A percentile compares a stretch with the other conserved stretches of the same genome.
Conservation (phyloP, 495 filamentous ascomycete species). For the Xylaria cubensis region DNA sequence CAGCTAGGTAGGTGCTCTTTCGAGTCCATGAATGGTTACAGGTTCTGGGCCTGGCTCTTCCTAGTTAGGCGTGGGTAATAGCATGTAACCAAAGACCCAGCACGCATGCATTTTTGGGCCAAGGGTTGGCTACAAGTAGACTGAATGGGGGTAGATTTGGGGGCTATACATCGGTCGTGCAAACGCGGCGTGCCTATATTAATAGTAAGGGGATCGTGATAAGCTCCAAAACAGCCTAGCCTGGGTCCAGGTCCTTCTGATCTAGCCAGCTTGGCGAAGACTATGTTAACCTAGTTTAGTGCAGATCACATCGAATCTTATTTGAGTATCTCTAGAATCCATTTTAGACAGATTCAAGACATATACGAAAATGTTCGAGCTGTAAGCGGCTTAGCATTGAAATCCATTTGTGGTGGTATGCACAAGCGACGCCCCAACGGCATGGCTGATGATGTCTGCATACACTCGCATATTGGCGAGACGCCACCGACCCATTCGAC, state of each 20-base stretch:
- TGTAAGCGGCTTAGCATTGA: constrained; percentile 7
- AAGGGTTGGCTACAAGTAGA: not conserved
- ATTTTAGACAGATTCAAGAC: not conserved
- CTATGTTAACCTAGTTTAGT: not conserved
- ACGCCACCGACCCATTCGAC: constrained; percentile 8
- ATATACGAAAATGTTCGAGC: not conserved
- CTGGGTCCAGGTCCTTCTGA: not conserved
- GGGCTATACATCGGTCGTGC: not conserved
- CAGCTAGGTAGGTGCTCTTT: constrained; percentile 7
- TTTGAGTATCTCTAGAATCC: not conserved
- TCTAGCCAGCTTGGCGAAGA: not conserved
- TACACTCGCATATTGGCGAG: constrained; percentile 10
- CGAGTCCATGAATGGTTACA: not conserved
- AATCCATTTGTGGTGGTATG: not conserved
- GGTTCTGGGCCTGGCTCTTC: constrained; percentile 31
- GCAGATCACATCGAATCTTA: not conserved
- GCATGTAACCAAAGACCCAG: constrained; percentile 27
- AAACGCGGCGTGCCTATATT: constrained; percentile 6
- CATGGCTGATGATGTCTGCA: constrained; percentile 15
- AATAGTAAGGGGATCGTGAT: constrained; percentile 1
- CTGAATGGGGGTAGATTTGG: not conserved
- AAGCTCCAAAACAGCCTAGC: not conserved
- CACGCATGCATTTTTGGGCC: constrained; percentile 15
- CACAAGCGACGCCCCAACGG: constrained; percentile 6
- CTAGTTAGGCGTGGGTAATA: constrained; percentile 25